Evolutionary conservation across 1,284 basidiomycete genomes (phyloP).

Genomic region (Ceratorhiza oryzae-sativae): DNA sequence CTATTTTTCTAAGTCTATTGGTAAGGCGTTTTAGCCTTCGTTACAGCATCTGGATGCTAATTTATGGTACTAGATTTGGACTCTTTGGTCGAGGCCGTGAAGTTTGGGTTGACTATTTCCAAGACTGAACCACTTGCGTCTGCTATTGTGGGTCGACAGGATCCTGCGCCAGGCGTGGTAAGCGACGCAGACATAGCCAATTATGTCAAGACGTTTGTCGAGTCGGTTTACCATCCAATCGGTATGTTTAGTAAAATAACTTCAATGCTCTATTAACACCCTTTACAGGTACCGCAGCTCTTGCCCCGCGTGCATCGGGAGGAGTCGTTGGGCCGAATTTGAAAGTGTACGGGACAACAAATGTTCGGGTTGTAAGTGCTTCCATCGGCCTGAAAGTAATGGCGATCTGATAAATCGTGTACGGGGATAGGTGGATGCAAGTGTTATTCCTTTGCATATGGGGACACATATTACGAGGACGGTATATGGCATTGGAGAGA

Average conservation of each 20-base stretch:
- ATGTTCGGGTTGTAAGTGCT: constrained; percentile 44
- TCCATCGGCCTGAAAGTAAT: too few relatives aligned
- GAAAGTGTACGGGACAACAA: constrained; percentile 51
- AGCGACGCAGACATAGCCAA: constrained; percentile 38
- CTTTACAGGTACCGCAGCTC: constrained; percentile 45
- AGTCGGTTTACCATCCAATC: constrained; percentile 47
- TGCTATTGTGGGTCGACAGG: constrained; percentile 36
- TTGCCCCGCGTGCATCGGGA: constrained; percentile 49
- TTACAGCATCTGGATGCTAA: constrained; percentile 45
- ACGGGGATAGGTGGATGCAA: constrained; percentile 39
- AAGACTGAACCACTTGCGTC: constrained; percentile 38
- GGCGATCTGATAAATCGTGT: background rate
- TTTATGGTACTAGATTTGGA: constrained; percentile 46
- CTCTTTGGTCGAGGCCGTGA: constrained; percentile 50
- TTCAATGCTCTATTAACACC: background rate
- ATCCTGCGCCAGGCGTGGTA: constrained; percentile 25
- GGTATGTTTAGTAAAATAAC: constrained; percentile 33
- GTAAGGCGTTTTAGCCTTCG: background rate
- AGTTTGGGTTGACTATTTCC: constrained; percentile 47
- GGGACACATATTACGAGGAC: constrained; percentile 51
- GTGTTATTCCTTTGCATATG: constrained; percentile 50
- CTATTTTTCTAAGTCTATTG: constrained; percentile 32
- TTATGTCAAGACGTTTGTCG: constrained; percentile 35
- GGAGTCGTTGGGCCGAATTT: constrained; percentile 51
- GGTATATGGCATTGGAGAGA: constrained; percentile 51